Base-by-base conservation (phyloP, 805 yeast genomes). In the Spathaspora boniae region DNA sequence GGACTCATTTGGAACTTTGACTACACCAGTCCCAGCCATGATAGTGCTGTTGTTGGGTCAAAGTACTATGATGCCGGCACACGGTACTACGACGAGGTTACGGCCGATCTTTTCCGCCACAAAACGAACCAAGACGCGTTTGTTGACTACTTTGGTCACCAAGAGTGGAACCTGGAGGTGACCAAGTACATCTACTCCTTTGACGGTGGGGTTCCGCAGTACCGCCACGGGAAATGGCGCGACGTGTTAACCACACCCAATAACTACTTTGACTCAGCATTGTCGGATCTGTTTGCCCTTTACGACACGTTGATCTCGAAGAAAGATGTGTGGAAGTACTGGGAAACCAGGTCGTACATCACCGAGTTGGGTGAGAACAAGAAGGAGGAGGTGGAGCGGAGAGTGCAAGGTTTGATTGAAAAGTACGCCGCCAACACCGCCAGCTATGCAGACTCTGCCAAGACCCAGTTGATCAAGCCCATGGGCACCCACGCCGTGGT, bases 1-100 rank as follows among this genome's bases (percentile, higher is more conserved):
- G 82, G 78, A 0, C 48, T 76, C 16, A 66, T 79, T 36, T 79
- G 85, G 85, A 79, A 79, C 52, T 72, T 60, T 42, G 83, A 78
- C 43, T 46, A 47, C 16, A 33, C 51, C 4, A 19, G 17, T 16
- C 39, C 51, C 20, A 18, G 40, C 9, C 37, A 22, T n/a, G 39
- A 36, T 31, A 16, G n/a, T 11, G 6, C 6, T 5, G 31, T 32
- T 22, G 12, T 32, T 28, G 22, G 34, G 1, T 15, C 37, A 4
- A n/a, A 34, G 5, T 37, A 29, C 17, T 17, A 19, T 16, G 35
- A 41, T 26, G 40, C 31, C 14, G 38, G 41, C 5, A 31, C 37
- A 20, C 9, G 4, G 18, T 41, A 41, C 25, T 39, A 18, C 28
- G 11, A 20, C 29, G 17, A 36, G 26, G 7, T 39, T 6, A 33